Evolutionary conservation across 2,329 filamentous ascomycete genomes (phyloP).

Genomic region (Alternaria alternata): DNA sequence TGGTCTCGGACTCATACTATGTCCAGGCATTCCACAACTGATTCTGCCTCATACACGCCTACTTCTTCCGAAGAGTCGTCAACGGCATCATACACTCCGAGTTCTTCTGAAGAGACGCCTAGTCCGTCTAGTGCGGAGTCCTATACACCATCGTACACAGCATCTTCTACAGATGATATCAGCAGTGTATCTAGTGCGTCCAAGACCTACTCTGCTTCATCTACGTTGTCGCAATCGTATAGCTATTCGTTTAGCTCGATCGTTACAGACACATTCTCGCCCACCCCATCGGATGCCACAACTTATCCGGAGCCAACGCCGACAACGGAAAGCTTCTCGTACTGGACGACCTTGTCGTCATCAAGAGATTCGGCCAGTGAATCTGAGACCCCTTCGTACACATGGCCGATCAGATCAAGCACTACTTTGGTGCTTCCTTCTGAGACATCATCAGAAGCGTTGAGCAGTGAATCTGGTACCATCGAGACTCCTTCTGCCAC

Average conservation of each 20-base stretch:
- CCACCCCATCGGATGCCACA: neutral
- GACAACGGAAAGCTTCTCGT: slow-evolving; percentile 2
- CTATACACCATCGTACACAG: neutral
- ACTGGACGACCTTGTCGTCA: neutral
- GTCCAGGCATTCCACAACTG: neutral
- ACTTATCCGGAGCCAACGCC: neutral
- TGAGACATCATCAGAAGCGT: slow-evolving; percentile 2
- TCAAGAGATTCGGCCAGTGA: neutral
- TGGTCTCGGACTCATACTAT: slow-evolving; percentile 15
- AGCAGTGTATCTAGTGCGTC: slow-evolving; percentile 6
- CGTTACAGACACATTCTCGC: neutral
- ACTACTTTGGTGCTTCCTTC: neutral
- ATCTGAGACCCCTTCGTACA: neutral
- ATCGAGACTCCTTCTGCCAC: neutral
- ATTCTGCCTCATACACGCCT: neutral
- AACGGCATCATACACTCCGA: neutral
- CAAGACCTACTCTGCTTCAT: slow-evolving; percentile 1
- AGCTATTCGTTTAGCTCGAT: neutral
- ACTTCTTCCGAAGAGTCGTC: slow-evolving; percentile 1
- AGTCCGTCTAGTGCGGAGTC: neutral
- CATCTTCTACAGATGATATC: neutral
- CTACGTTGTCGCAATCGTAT: neutral
- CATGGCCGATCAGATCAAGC: neutral
- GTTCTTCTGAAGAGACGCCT: neutral
- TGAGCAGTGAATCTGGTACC: slow-evolving; percentile 2